phyloP scores from a whole-genome alignment of 1,284 basidiomycete species.

The Athelia sp. region DNA sequence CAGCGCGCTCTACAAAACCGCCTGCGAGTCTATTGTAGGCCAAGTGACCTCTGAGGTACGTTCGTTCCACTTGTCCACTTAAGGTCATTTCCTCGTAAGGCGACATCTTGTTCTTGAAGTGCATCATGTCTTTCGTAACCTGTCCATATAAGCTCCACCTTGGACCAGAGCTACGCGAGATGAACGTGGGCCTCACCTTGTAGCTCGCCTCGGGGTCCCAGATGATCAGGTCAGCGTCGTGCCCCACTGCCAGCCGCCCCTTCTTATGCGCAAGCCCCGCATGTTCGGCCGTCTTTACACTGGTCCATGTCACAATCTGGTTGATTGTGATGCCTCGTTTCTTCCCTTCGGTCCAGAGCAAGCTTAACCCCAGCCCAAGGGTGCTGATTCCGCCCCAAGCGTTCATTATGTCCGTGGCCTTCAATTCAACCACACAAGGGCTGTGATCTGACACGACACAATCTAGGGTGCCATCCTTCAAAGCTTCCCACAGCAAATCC shows the following conservation, averaged over 20 bases:
- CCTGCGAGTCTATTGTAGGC: slow-evolving; percentile 47
- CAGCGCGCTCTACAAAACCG: too few species aligned
- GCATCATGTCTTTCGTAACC: slow-evolving; percentile 69
- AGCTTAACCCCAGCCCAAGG: slow-evolving; percentile 80
- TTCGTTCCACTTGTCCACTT: slow-evolving; percentile 68
- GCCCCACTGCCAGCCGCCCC: slow-evolving; percentile 67
- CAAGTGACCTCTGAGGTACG: slow-evolving; percentile 69
- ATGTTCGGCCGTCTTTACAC: slow-evolving; percentile 68
- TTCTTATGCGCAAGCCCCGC: slow-evolving; percentile 68
- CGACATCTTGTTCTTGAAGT: slow-evolving; percentile 91
- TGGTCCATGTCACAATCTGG: slow-evolving; percentile 72
- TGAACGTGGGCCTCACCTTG: slow-evolving; percentile 38
- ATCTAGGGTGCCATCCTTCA: slow-evolving; percentile 79
- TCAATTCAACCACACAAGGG: slow-evolving; percentile 80
- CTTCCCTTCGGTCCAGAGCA: slow-evolving; percentile 79
- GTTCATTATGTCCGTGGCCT: slow-evolving; percentile 77
- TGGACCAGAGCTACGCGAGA: not conserved
- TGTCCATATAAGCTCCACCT: slow-evolving; percentile 20
- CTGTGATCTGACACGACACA: slow-evolving; percentile 93
- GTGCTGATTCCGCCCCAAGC: slow-evolving; percentile 94
- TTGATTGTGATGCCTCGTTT: slow-evolving; percentile 55
- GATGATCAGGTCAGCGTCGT: slow-evolving; percentile 81
- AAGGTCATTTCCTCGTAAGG: slow-evolving; percentile 78
- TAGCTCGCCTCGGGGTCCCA: slow-evolving; percentile 74
- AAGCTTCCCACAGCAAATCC: slow-evolving; percentile 73